Percentiles rank a stretch among this genome's conserved stretches.
Conservation (phyloP, 331 rosid species). For the Erythrophleum ivorense region DNA sequence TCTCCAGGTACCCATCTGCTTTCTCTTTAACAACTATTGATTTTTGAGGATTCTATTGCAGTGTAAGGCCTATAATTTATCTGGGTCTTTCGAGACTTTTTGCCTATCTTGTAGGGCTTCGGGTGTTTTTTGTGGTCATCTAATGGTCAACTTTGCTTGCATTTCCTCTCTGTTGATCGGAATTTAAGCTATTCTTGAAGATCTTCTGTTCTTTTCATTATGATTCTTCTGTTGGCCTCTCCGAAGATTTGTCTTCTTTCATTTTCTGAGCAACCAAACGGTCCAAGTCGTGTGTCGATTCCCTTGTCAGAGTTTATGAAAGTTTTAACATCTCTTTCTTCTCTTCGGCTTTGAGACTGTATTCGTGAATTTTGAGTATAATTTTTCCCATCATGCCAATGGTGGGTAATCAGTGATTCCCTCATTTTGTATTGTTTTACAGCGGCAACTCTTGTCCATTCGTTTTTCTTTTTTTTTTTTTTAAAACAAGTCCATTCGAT, state of each 20-base stretch:
- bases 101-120: neutral
- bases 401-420: neutral
- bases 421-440: neutral
- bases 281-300: slow-evolving; percentile 9
- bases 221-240: slow-evolving; percentile 4
- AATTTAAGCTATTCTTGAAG: slow-evolving; percentile 1
- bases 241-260: neutral
- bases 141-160: slow-evolving; percentile 17
- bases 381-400: neutral
- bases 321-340: slow-evolving; percentile 5
- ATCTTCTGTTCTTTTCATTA: slow-evolving; percentile 13
- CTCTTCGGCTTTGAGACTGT: slow-evolving; percentile 1
- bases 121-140: neutral
- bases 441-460: too few species aligned
- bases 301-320: neutral
- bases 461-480: too few species aligned
- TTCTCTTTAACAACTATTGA: neutral
- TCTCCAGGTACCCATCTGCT: slow-evolving; percentile 27
- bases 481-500: too few species aligned
- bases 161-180: slow-evolving; percentile 6
- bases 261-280: neutral
- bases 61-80: neutral
- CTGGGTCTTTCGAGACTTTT: slow-evolving; percentile 19
- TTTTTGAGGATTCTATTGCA: neutral
- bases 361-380: neutral